Conservation (phyloP, 129 eudicot species). For the Ambrosia trifida region DNA sequence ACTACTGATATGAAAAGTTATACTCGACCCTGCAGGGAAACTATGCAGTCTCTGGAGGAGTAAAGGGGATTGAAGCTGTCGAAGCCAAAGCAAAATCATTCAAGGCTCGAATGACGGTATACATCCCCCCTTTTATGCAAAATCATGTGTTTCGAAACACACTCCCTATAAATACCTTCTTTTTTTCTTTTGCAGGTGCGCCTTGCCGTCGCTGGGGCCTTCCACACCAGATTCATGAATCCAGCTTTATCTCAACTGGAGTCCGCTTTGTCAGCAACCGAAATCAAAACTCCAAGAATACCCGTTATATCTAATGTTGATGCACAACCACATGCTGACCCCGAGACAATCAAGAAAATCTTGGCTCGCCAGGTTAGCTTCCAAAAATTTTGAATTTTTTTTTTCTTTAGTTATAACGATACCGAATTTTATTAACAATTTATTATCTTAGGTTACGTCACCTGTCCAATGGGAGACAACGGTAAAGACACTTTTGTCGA, state of each 20-base stretch:
- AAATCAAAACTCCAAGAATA: constrained; percentile 69
- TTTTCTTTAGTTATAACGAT: background rate
- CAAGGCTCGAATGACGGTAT: constrained; percentile 97
- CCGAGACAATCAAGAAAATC: constrained; percentile 81
- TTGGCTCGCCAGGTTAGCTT: constrained; percentile 79
- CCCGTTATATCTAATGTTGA: constrained; percentile 96
- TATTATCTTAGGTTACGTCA: constrained; percentile 71
- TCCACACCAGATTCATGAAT: constrained; percentile 86
- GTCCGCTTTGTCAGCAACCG: constrained; percentile 87
- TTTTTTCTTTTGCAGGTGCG: constrained; percentile 58
- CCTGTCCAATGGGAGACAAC: constrained; percentile 99
- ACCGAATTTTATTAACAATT: constrained; percentile 3
- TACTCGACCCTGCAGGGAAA: constrained; percentile 63
- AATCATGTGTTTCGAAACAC: constrained; percentile 3
- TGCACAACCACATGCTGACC: constrained; percentile 95
- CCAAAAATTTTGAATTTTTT: too few relatives aligned
- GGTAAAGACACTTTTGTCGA: constrained; percentile 63
- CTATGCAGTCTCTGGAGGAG: constrained; percentile 94
- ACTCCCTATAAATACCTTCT: background rate
- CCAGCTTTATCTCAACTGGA: constrained; percentile 94
- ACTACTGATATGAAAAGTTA: constrained; percentile 1
- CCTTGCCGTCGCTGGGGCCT: constrained; percentile 94
- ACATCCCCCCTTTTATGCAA: background rate
- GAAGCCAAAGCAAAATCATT: constrained; percentile 97
- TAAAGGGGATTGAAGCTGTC: constrained; percentile 91